phyloP scores from a whole-genome alignment of 2,329 filamentous ascomycete species.

The Ophiostoma fasciatum region DNA sequence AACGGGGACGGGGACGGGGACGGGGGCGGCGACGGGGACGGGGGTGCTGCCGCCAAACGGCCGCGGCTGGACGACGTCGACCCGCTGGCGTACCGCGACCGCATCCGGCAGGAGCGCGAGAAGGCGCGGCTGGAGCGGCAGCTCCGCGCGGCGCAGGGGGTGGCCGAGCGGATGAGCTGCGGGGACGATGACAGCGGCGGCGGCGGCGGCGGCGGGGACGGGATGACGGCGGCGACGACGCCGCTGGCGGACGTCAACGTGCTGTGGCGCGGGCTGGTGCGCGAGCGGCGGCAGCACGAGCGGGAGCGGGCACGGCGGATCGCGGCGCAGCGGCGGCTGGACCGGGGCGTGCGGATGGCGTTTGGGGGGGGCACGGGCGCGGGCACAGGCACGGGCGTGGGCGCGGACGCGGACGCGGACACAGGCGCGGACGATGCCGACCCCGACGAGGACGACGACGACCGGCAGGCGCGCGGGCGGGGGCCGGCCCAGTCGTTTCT shows the following conservation, averaged over 20 bases:
- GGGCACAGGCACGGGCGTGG: background rate
- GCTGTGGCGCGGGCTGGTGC: slow-evolving; percentile 63
- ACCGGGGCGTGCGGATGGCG: slow-evolving; percentile 5
- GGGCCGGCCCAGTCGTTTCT: slow-evolving; percentile 28
- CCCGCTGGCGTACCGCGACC: slow-evolving; percentile 57
- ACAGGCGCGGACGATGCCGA: slow-evolving; percentile 64
- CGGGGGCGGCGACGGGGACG: slow-evolving; percentile 35
- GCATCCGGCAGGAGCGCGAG: slow-evolving; percentile 57
- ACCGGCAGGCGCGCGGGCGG: slow-evolving; percentile 52
- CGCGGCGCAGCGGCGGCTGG: slow-evolving; percentile 35
- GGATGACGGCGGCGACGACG: slow-evolving; percentile 15
- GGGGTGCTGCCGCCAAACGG: slow-evolving; percentile 11
- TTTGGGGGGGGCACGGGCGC: background rate
- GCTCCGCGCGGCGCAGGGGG: slow-evolving; percentile 64
- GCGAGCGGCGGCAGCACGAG: slow-evolving; percentile 54
- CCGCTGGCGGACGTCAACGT: slow-evolving; percentile 55
- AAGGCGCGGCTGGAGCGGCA: slow-evolving; percentile 52
- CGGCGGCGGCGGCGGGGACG: slow-evolving; percentile 2
- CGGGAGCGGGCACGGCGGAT: slow-evolving; percentile 49
- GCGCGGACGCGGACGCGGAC: slow-evolving; percentile 51
- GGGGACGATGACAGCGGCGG: slow-evolving; percentile 27
- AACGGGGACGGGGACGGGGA: slow-evolving; percentile 18
- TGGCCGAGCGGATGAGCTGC: slow-evolving; percentile 58
- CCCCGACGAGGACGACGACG: slow-evolving; percentile 53
- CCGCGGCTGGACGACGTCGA: slow-evolving; percentile 30